Conservation (phyloP, 169 alveolate species). For the Hepatocystis sp. region DNA sequence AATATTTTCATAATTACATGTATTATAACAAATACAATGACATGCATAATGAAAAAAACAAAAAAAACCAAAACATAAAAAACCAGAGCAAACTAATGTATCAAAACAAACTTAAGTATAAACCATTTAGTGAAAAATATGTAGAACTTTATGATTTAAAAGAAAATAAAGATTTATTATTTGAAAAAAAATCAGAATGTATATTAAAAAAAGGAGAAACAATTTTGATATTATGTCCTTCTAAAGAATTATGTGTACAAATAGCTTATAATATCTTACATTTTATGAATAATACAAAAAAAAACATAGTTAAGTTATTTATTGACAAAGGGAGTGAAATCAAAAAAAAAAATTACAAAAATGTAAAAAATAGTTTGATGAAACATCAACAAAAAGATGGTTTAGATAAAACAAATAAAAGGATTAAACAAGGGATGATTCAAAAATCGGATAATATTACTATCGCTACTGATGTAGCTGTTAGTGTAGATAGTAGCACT, state of each 20-base stretch:
- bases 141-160: conserved; percentile 36
- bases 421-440: too few relatives aligned
- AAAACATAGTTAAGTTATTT: conserved; percentile 27
- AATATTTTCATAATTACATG: conserved; percentile 6
- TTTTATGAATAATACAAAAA: conserved; percentile 19
- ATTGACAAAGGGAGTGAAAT: conserved; percentile 23
- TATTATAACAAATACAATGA: background rate
- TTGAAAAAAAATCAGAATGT: conserved; percentile 23
- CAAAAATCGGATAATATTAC: too few relatives aligned
- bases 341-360: background rate
- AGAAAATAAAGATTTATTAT: conserved; percentile 29
- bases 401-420: background rate
- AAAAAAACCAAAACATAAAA: conserved; percentile 13
- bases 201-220: conserved; percentile 38
- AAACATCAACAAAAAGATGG: background rate
- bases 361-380: background rate
- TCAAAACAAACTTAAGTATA: conserved; percentile 30
- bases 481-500: too few relatives aligned
- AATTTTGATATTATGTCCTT: conserved; percentile 57
- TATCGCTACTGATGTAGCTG: too few relatives aligned
- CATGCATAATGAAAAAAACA: too few relatives aligned
- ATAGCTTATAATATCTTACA: conserved; percentile 42
- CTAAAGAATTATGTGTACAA: conserved; percentile 72
- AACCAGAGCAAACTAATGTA: conserved; percentile 1
- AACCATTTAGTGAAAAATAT: conserved; percentile 63